phyloP scores from a whole-genome alignment of 805 yeast species.

The Blastobotrys peoriensis region DNA sequence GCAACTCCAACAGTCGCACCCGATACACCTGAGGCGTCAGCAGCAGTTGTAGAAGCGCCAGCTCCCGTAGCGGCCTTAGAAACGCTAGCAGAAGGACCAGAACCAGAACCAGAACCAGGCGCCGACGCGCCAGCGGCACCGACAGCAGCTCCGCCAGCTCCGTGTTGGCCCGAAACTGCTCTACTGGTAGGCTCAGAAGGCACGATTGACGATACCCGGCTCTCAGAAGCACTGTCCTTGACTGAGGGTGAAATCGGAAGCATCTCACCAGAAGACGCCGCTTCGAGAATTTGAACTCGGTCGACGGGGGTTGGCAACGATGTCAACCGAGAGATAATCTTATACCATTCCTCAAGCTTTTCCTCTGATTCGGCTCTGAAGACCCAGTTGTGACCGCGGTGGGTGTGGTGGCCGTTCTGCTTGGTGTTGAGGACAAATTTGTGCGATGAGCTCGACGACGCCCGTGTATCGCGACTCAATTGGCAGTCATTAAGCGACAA shows the following conservation, averaged over 20 bases:
- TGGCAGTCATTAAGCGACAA: constrained; percentile 71
- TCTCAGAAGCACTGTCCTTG: not conserved
- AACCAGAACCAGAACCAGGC: constrained; percentile 7
- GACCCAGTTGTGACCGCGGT: constrained; percentile 85
- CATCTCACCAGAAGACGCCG: constrained; percentile 3
- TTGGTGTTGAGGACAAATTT: constrained; percentile 78
- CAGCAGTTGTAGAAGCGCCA: constrained; percentile 3
- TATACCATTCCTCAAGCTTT: constrained; percentile 78
- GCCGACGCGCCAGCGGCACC: constrained; percentile 3
- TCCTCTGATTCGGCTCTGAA: constrained; percentile 83
- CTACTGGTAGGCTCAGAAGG: not conserved
- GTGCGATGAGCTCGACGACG: constrained; percentile 48
- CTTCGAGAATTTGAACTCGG: constrained; percentile 13
- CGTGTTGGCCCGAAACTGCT: not conserved
- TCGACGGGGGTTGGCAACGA: constrained; percentile 49
- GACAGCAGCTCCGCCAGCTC: constrained; percentile 3
- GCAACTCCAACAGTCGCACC: constrained; percentile 8
- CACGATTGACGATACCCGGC: constrained; percentile 2
- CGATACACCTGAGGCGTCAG: not conserved
- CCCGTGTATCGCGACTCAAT: constrained; percentile 75
- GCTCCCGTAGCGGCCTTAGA: constrained; percentile 3
- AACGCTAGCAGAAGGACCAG: constrained; percentile 1
- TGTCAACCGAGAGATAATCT: constrained; percentile 66
- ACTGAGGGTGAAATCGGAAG: not conserved
- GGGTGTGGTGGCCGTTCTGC: constrained; percentile 50